Evolutionary conservation across 2,329 filamentous ascomycete genomes (phyloP).

Genomic region (Xylaria multiplex): DNA sequence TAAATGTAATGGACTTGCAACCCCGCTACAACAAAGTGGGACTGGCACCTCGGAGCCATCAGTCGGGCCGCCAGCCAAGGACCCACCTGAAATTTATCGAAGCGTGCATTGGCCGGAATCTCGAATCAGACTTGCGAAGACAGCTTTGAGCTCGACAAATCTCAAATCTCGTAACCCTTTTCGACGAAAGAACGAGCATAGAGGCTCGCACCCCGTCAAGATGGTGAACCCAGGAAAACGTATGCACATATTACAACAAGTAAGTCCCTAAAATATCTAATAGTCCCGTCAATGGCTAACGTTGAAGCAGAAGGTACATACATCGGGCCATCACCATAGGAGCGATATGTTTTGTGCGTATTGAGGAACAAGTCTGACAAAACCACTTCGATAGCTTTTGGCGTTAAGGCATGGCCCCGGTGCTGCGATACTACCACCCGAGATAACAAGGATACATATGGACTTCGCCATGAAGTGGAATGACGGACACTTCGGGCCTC

Average conservation of each 20-base stretch:
- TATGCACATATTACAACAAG: slow-evolving; percentile 49
- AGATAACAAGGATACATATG: slow-evolving; percentile 79
- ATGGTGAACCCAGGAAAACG: slow-evolving; percentile 52
- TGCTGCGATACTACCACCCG: slow-evolving; percentile 80
- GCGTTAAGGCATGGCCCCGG: slow-evolving; percentile 80
- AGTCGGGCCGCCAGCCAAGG: slow-evolving; percentile 34
- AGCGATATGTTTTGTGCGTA: neutral
- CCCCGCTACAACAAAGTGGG: slow-evolving; percentile 17
- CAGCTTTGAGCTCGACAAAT: slow-evolving; percentile 16
- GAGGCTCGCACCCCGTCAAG: slow-evolving; percentile 45
- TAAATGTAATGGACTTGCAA: neutral
- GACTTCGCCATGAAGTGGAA: slow-evolving; percentile 72
- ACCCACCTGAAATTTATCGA: slow-evolving; percentile 39
- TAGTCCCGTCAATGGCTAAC: slow-evolving; percentile 40
- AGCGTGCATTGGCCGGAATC: neutral
- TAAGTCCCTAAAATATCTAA: slow-evolving; percentile 36
- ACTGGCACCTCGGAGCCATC: slow-evolving; percentile 4
- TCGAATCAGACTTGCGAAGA: neutral
- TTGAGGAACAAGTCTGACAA: slow-evolving; percentile 19
- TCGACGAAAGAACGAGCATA: slow-evolving; percentile 38
- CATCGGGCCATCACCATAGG: neutral
- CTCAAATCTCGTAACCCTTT: slow-evolving; percentile 4
- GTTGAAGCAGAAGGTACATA: slow-evolving; percentile 47
- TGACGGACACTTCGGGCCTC: slow-evolving; percentile 76
- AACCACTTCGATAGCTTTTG: slow-evolving; percentile 42